Conservation (phyloP, 1,284 basidiomycete species). For the Garcileccinum viscosum region DNA sequence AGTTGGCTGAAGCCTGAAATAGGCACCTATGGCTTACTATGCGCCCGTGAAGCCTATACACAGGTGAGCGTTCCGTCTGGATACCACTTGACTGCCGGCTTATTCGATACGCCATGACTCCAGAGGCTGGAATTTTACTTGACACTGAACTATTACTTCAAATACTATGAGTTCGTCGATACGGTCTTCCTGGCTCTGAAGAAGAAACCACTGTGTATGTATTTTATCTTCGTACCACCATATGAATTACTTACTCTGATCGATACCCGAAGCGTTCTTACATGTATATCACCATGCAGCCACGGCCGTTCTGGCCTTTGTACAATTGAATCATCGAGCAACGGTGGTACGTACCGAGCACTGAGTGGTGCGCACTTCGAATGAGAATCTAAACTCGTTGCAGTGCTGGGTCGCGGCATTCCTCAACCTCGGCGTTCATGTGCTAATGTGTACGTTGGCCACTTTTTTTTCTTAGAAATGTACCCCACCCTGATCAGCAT, state of each 20-base stretch:
- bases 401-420: slow-evolving; percentile 94
- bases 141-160: slow-evolving; percentile 97
- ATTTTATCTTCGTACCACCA: background rate
- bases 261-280: slow-evolving; percentile 74
- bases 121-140: slow-evolving; percentile 88
- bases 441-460: slow-evolving; percentile 85
- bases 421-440: slow-evolving; percentile 92
- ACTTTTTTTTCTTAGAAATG: background rate
- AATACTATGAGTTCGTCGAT: slow-evolving; percentile 90
- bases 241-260: background rate
- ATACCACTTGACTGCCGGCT: slow-evolving; percentile 17
- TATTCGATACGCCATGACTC: background rate
- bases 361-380: background rate
- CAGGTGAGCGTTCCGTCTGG: slow-evolving; percentile 55
- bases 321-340: slow-evolving; percentile 88
- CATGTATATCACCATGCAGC: slow-evolving; percentile 99
- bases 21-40: slow-evolving; percentile 81
- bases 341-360: slow-evolving; percentile 65
- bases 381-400: slow-evolving; percentile 11
- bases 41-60: slow-evolving; percentile 80
- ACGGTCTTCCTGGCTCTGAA: slow-evolving; percentile 96
- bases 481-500: slow-evolving; percentile 13
- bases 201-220: slow-evolving; percentile 91
- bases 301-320: slow-evolving; percentile 91
- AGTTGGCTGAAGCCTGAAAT: slow-evolving; percentile 73